A percentile compares a stretch with the other conserved stretches of the same genome.
phyloP scores from a whole-genome alignment of 2,329 filamentous ascomycete genomes.

The Aspergillus fumigatus region DNA sequence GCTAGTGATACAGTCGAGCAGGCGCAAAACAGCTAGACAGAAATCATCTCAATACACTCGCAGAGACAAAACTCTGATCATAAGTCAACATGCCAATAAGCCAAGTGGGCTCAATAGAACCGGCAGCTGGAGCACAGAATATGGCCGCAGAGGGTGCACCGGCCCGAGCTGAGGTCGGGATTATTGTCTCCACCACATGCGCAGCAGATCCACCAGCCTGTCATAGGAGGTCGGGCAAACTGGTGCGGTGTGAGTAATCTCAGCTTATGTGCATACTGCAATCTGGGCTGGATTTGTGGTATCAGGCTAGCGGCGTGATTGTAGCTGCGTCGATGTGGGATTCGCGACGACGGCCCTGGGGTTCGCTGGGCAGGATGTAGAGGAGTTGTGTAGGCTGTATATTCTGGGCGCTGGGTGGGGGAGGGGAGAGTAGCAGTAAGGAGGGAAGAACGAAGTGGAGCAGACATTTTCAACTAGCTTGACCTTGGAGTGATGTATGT shows the following conservation, averaged over 20 bases:
- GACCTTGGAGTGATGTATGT: not conserved
- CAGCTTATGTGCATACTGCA: not conserved
- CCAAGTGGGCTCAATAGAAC: not conserved
- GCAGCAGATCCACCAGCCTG: slow-evolving; percentile 23
- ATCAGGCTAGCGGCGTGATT: not conserved
- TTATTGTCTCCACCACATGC: slow-evolving; percentile 15
- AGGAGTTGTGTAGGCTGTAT: not conserved
- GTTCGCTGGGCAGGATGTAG: not conserved
- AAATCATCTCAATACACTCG: not conserved
- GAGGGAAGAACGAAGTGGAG: not conserved
- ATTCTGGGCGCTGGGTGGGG: not conserved
- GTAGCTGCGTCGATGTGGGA: not conserved
- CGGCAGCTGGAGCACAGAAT: not conserved
- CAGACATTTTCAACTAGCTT: not conserved
- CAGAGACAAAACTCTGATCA: not conserved
- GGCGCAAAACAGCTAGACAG: not conserved
- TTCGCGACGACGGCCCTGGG: not conserved
- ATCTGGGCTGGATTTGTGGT: not conserved
- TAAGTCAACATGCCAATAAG: not conserved
- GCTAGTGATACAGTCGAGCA: not conserved
- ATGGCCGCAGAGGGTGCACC: slow-evolving; percentile 19
- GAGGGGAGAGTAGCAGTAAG: not conserved
- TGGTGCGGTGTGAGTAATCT: not conserved
- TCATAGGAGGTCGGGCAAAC: slow-evolving; percentile 2
- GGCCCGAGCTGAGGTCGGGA: slow-evolving; percentile 11